These are phyloP conservation scores for Termitomyces sp. DNA, from an alignment of 768 basidiomycete genomes.

Conservation along the genomic window DNA sequence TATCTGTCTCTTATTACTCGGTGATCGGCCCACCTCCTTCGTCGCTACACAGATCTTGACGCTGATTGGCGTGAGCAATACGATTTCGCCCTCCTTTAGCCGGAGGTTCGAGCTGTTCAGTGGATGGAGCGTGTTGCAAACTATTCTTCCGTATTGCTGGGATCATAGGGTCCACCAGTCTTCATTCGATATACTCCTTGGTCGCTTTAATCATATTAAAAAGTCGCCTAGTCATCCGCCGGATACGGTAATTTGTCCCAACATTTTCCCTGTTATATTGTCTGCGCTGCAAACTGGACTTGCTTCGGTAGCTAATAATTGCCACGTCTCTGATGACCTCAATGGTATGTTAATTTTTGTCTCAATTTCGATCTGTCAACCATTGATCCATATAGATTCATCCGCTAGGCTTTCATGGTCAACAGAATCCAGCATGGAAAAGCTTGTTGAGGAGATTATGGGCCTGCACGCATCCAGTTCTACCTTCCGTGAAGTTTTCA, in stretches of 20 bases:
- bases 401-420: slow-evolving; percentile 21
- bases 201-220: slow-evolving; percentile 25
- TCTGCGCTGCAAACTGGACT: slow-evolving; percentile 60
- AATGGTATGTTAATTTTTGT: slow-evolving; percentile 19
- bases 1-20: slow-evolving; percentile 73
- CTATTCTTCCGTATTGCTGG: slow-evolving; percentile 67
- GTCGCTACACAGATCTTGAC: slow-evolving; percentile 55
- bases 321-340: slow-evolving; percentile 19
- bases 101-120: slow-evolving; percentile 81
- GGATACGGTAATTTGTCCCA: slow-evolving; percentile 48
- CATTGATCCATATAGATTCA: slow-evolving; percentile 1
- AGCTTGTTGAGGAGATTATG: slow-evolving; percentile 63
- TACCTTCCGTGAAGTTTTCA: slow-evolving; percentile 69
- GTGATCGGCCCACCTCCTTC: slow-evolving; percentile 59
- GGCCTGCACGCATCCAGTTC: slow-evolving; percentile 57
- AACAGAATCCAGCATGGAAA: slow-evolving; percentile 43
- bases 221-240: slow-evolving; percentile 17
- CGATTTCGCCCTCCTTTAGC: slow-evolving; percentile 54
- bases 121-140: slow-evolving; percentile 76
- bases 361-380: background rate
- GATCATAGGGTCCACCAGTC: slow-evolving; percentile 56
- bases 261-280: slow-evolving; percentile 69
- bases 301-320: slow-evolving; percentile 30
- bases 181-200: slow-evolving; percentile 66
- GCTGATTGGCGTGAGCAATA: slow-evolving; percentile 52